Conservation (phyloP, 345 rosid genomes). For the Microcos paniculata region DNA sequence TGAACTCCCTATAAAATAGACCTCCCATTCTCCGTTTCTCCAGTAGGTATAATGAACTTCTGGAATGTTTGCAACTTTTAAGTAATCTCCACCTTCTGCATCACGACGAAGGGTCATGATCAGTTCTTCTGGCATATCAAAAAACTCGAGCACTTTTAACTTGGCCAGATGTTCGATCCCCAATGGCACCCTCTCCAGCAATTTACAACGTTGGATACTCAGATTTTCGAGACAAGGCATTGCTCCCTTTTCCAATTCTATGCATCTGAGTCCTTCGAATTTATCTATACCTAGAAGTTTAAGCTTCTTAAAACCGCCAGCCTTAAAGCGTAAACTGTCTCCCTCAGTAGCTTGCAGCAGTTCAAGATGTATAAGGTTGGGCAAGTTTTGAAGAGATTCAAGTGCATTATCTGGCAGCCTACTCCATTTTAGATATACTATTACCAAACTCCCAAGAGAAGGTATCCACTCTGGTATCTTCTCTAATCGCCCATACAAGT, state of each 20-base stretch:
- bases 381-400: constrained; percentile 18
- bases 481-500: constrained; percentile 17
- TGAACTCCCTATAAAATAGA: constrained; percentile 21
- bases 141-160: constrained; percentile 29
- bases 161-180: constrained; percentile 30
- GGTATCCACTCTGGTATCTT: constrained; percentile 25
- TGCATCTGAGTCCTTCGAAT: constrained; percentile 22
- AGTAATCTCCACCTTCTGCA: constrained; percentile 21
- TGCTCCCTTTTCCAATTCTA: constrained; percentile 26
- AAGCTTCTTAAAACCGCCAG: constrained; percentile 33
- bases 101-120: constrained; percentile 10
- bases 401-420: constrained; percentile 10
- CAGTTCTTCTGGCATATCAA: constrained; percentile 29
- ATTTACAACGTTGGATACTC: constrained; percentile 25
- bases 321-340: constrained; percentile 14
- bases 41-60: constrained; percentile 30
- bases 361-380: constrained; percentile 31
- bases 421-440: constrained; percentile 18
- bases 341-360: constrained; percentile 32
- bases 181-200: constrained; percentile 28
- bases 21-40: constrained; percentile 36
- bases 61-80: constrained; percentile 28
- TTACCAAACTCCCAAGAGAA: constrained; percentile 4
- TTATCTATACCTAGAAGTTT: constrained; percentile 26
- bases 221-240: constrained; percentile 28